Base-by-base conservation (phyloP, 2,329 filamentous ascomycete genomes). In the Cladosporium phlei region DNA sequence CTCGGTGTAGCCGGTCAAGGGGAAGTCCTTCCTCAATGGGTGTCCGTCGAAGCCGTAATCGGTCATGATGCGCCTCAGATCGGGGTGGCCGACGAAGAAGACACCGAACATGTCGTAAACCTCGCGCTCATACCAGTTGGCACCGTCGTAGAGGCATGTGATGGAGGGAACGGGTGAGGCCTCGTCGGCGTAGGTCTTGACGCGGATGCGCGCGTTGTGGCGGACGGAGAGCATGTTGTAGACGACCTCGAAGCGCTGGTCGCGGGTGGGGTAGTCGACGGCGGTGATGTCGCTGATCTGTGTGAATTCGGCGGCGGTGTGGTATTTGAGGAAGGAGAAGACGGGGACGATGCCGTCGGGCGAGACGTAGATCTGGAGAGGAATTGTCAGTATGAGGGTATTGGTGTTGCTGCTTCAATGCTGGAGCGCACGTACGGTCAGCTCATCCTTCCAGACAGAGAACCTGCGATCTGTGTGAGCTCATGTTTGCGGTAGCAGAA, bases 1-100 rank as follows among this genome's bases (percentile, higher is more conserved):
- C 75, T 98, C 94, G 25, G 93, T 98, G 75, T 98, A 98, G 38
- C 93, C 93, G 2, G 93, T 96, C 67, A 98, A 73, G 17, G 93
- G 93, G 75, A 98, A 98, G 67, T 98, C 93, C 75, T 98, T 98
- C 65, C 94, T 82, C 65, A 98, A 74, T 32, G 93, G 93, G 73
- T 98, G 93, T 44, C 93, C 93, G 68, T 98, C 94, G 64, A 98
- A 98, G 44, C 93, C 93, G 69, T 98, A 98, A 69, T 98, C 93
- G 56, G 93, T 98, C 91, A 98, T 94, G 73, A 98, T 97, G 59
- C 93, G 82, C 68, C 93, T 83, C 59, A 98, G 76, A 73, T 98
- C 94, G 29, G 93, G 93, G 74, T 98, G 93, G 52, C 85, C 88
- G 46, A 85, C 78, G 71, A 98, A 98, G 77, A 97, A 96, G 57